Evolutionary conservation across 2,329 filamentous ascomycete species (phyloP).

Genomic region (Colletotrichum sublineola): DNA sequence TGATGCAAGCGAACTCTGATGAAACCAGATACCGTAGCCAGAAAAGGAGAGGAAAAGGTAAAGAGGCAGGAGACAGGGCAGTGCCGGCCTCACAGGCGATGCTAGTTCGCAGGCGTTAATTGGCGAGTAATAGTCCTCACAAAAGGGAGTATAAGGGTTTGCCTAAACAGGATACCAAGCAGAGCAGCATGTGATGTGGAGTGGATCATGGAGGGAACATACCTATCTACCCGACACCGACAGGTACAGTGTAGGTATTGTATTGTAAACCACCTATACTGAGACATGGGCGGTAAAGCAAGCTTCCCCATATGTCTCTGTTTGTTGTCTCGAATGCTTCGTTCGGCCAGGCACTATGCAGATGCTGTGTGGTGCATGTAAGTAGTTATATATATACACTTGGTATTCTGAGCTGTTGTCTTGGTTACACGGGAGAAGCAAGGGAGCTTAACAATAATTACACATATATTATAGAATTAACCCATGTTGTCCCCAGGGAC

Average conservation of each 20-base stretch:
- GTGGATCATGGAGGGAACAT: neutral
- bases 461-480: too few species aligned
- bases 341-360: neutral
- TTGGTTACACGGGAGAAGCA: too few species aligned
- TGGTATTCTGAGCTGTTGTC: too few species aligned
- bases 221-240: neutral
- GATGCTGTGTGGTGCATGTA: neutral
- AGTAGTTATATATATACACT: too few species aligned
- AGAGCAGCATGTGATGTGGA: constrained; percentile 6
- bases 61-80: neutral
- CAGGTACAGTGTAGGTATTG: too few species aligned
- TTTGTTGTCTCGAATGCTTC: constrained; percentile 6
- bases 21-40: constrained; percentile 3
- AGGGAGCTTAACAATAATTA: neutral
- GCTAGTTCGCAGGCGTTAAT: neutral
- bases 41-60: constrained; percentile 4
- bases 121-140: constrained; percentile 5
- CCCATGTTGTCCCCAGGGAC: neutral
- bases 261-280: neutral
- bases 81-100: constrained; percentile 7
- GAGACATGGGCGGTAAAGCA: too few species aligned
- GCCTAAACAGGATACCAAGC: neutral
- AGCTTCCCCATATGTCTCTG: constrained; percentile 13
- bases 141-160: too few species aligned
- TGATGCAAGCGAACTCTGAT: constrained; percentile 21